These are phyloP conservation scores for Rhodamnia rubescens DNA, from an alignment of 345 rosid genomes.

Conservation along the genomic window DNA sequence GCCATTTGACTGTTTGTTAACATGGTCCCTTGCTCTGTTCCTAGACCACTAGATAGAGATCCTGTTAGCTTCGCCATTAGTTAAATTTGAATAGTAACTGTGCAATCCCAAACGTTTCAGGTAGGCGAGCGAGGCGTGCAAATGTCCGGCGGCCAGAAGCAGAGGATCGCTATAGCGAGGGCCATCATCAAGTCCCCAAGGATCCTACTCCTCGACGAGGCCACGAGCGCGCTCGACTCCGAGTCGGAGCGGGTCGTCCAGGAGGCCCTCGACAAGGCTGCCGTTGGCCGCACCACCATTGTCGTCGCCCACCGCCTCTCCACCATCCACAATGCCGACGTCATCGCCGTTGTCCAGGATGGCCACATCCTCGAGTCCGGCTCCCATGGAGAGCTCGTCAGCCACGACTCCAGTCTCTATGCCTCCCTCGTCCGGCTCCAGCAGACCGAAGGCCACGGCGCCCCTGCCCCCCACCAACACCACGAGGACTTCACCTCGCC, in stretches of 20 bases:
- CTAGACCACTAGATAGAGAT: background rate
- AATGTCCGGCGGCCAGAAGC: slow-evolving; percentile 87
- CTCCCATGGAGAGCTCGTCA: slow-evolving; percentile 52
- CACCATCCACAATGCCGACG: slow-evolving; percentile 51
- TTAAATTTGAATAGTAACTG: background rate
- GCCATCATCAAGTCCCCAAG: slow-evolving; percentile 68
- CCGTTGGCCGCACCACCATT: slow-evolving; percentile 62
- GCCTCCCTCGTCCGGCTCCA: slow-evolving; percentile 49
- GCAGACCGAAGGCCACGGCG: slow-evolving; percentile 19
- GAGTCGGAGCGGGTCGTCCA: slow-evolving; percentile 71
- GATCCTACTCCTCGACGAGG: slow-evolving; percentile 71
- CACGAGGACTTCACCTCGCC: background rate
- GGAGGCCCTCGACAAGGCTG: slow-evolving; percentile 64
- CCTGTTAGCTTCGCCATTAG: background rate
- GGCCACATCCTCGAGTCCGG: slow-evolving; percentile 45
- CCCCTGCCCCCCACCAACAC: background rate
- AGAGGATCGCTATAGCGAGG: slow-evolving; percentile 69
- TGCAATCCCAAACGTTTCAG: slow-evolving; percentile 9
- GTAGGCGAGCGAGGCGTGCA: slow-evolving; percentile 81
- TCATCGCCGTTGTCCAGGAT: slow-evolving; percentile 41
- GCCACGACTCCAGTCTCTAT: slow-evolving; percentile 30
- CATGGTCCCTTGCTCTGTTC: background rate
- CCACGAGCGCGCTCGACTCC: slow-evolving; percentile 73
- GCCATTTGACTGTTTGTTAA: background rate
- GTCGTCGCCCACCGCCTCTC: slow-evolving; percentile 77